A percentile compares a stretch with the other conserved stretches of the same genome.
Conservation (phyloP, 164 flowering plant genomes). For the Vitis amurensis region DNA sequence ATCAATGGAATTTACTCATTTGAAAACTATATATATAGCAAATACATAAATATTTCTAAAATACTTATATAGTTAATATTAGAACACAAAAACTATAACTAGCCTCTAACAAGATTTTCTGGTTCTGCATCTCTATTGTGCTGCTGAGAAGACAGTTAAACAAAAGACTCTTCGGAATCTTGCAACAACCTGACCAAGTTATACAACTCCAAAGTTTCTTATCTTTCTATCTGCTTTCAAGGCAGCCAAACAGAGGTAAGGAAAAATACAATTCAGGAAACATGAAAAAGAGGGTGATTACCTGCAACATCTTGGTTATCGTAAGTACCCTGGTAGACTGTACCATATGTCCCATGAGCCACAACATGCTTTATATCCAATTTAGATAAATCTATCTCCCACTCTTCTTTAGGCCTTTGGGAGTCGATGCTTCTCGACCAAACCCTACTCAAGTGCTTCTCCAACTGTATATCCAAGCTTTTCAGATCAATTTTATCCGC, state of each 20-base stretch:
- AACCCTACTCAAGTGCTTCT: constrained; percentile 78
- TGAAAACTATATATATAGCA: too few species aligned
- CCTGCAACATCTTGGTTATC: constrained; percentile 93
- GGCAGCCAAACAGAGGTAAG: neutral
- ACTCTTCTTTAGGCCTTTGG: constrained; percentile 56
- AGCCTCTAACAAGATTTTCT: neutral
- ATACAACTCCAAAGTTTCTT: neutral
- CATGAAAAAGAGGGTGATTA: constrained; percentile 15
- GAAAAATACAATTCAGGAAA: neutral
- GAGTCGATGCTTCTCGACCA: constrained; percentile 55
- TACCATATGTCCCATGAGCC: constrained; percentile 89
- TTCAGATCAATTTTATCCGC: constrained; percentile 89
- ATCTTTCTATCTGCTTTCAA: neutral
- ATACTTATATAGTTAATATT: neutral
- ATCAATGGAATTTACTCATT: too few species aligned
- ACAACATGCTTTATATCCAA: constrained; percentile 60
- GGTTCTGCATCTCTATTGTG: too few species aligned
- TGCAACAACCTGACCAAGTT: neutral
- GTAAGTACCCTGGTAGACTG: constrained; percentile 69
- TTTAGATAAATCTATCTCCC: constrained; percentile 91
- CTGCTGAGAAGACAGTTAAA: too few species aligned
- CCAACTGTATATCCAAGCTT: constrained; percentile 68
- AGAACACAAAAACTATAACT: neutral
- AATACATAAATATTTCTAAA: too few species aligned
- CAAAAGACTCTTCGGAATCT: neutral